A percentile compares a stretch with the other conserved stretches of the same genome.
Evolutionary conservation across 139 green algal genomes (phyloP).

Genomic region (Pseudopediastrum boryanum): DNA sequence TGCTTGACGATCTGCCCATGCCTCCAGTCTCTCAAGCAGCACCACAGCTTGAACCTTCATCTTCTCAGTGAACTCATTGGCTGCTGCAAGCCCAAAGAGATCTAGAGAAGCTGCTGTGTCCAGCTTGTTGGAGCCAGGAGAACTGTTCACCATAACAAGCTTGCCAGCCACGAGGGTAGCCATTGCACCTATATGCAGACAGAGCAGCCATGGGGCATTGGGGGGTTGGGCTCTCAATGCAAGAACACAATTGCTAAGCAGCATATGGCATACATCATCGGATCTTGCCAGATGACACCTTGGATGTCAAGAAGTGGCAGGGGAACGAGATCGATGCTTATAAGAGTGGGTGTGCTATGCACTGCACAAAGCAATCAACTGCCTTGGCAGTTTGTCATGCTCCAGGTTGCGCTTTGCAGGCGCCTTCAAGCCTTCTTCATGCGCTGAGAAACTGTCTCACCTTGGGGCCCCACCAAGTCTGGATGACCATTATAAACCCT

Average conservation of each 20-base stretch:
- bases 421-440: too few species aligned
- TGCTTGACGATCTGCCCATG: constrained; percentile 69
- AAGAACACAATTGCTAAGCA: background rate
- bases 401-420: too few species aligned
- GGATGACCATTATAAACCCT: constrained; percentile 62
- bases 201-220: background rate
- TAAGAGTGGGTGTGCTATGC: too few species aligned
- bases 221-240: background rate
- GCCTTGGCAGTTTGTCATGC: too few species aligned
- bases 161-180: constrained; percentile 27
- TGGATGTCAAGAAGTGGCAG: too few species aligned
- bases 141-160: constrained; percentile 61
- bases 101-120: constrained; percentile 69
- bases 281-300: background rate
- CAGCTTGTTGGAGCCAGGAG: constrained; percentile 69
- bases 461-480: constrained; percentile 40
- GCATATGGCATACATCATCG: background rate
- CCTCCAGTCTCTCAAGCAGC: constrained; percentile 68
- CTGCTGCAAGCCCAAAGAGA: constrained; percentile 50
- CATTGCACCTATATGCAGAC: constrained; percentile 6
- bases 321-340: too few species aligned
- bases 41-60: constrained; percentile 48
- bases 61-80: constrained; percentile 60
- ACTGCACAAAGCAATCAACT: too few species aligned
- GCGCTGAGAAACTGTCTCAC: too few species aligned